Conservation (phyloP, 2,329 filamentous ascomycete species). For the Arthrobotrys megalospora region DNA sequence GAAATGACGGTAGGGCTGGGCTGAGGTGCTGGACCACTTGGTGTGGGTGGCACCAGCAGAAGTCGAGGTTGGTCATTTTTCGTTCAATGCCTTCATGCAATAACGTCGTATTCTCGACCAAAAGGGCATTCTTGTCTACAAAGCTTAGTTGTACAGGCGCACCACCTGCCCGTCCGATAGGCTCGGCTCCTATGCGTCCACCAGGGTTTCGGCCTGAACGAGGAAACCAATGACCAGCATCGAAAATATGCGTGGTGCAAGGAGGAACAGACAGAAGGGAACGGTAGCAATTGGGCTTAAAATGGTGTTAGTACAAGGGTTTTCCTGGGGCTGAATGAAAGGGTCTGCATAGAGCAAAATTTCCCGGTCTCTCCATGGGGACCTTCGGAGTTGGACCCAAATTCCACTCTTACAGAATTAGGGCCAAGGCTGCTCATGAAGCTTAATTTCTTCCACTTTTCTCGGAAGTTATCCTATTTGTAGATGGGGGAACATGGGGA, state of each 20-base stretch:
- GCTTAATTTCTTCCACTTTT: not conserved
- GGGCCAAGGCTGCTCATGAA: not conserved
- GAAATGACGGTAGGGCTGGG: not conserved
- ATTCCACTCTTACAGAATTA: not conserved
- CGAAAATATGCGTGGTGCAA: not conserved
- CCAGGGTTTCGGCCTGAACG: slow-evolving; percentile 3
- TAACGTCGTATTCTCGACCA: slow-evolving; percentile 5
- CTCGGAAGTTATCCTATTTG: not conserved
- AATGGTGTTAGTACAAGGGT: not conserved
- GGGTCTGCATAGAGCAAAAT: slow-evolving; percentile 9
- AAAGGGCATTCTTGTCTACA: slow-evolving; percentile 16
- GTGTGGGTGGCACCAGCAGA: not conserved
- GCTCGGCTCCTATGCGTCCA: slow-evolving; percentile 8
- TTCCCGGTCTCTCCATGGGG: not conserved
- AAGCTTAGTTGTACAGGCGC: slow-evolving; percentile 15
- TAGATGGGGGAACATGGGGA: not conserved
- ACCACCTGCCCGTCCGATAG: slow-evolving; percentile 6
- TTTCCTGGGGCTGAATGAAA: slow-evolving; percentile 1
- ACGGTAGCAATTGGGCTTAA: not conserved
- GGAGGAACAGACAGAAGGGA: not conserved
- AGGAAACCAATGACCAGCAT: slow-evolving; percentile 5
- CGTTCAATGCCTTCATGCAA: slow-evolving; percentile 9
- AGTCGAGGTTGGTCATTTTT: not conserved
- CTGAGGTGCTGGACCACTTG: not conserved
- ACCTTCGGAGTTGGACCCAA: not conserved